Evolutionary conservation across 768 basidiomycete species (phyloP).

Genomic region (Mycena chlorophos): DNA sequence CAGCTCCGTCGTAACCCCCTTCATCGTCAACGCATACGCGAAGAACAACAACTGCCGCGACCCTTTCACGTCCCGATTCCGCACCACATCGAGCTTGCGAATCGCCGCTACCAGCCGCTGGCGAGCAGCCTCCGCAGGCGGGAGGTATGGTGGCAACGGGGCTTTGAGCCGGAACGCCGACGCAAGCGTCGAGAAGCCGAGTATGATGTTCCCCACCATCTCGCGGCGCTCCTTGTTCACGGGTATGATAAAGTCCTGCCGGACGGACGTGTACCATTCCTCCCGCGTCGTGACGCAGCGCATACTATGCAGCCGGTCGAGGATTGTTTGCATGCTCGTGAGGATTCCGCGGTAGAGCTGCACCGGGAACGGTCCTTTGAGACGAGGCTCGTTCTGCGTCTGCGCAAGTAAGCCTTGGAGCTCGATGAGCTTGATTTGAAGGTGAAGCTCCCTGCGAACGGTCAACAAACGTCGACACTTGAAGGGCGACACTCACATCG

Average conservation of each 20-base stretch:
- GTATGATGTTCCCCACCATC: constrained; percentile 93
- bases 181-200: constrained; percentile 81
- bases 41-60: constrained; percentile 90
- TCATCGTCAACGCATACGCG: constrained; percentile 92
- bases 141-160: constrained; percentile 94
- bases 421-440: constrained; percentile 88
- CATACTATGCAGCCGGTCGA: constrained; percentile 93
- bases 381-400: constrained; percentile 87
- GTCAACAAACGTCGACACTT: neutral
- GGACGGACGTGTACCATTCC: constrained; percentile 91
- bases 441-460: constrained; percentile 80
- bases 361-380: constrained; percentile 95
- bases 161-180: constrained; percentile 82
- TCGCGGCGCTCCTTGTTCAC: constrained; percentile 88
- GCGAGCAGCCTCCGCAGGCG: constrained; percentile 86
- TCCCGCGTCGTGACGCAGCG: constrained; percentile 94
- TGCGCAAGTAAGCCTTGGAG: constrained; percentile 84
- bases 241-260: constrained; percentile 85
- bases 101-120: constrained; percentile 83
- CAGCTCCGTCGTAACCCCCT: constrained; percentile 88
- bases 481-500: constrained; percentile 60
- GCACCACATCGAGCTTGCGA: constrained; percentile 83
- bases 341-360: constrained; percentile 80
- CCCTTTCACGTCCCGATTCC: constrained; percentile 73
- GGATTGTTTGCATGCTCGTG: constrained; percentile 78